Evolutionary conservation across 371 early-diverging fungal genomes (phyloP).

Genomic region (Nematocida parisii): DNA sequence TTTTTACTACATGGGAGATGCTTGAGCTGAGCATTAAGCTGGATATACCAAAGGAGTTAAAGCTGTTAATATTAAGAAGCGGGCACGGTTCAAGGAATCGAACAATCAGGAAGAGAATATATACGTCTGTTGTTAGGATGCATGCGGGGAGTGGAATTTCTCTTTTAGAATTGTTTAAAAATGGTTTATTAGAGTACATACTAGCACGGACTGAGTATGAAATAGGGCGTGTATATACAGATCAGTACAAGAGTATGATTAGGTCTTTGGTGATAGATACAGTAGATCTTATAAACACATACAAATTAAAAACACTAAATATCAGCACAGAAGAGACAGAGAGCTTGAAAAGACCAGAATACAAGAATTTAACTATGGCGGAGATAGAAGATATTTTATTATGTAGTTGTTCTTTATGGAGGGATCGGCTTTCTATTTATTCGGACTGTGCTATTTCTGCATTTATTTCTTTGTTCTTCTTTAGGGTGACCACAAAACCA

Average conservation of each 20-base stretch:
- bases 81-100: not conserved
- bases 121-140: not conserved
- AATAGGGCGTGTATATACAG: not conserved
- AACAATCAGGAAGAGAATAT: not conserved
- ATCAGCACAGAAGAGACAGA: not conserved
- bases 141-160: not conserved
- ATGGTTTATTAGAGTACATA: conserved; percentile 9
- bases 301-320: not conserved
- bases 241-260: conserved; percentile 3
- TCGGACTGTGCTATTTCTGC: conserved; percentile 2
- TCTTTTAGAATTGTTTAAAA: not conserved
- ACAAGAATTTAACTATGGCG: not conserved
- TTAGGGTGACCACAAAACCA: not conserved
- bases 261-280: not conserved
- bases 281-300: conserved; percentile 1
- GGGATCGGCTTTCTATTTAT: not conserved
- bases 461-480: not conserved
- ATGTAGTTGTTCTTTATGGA: not conserved
- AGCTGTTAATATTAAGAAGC: not conserved
- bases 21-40: conserved; percentile 4
- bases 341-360: not conserved
- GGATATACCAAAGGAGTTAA: not conserved
- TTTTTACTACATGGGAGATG: conserved; percentile 44
- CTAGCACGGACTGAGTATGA: not conserved
- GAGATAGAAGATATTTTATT: not conserved